These are phyloP conservation scores for Fusarium nurragi DNA, from an alignment of 2,329 filamentous ascomycete species.

Conservation along the genomic window DNA sequence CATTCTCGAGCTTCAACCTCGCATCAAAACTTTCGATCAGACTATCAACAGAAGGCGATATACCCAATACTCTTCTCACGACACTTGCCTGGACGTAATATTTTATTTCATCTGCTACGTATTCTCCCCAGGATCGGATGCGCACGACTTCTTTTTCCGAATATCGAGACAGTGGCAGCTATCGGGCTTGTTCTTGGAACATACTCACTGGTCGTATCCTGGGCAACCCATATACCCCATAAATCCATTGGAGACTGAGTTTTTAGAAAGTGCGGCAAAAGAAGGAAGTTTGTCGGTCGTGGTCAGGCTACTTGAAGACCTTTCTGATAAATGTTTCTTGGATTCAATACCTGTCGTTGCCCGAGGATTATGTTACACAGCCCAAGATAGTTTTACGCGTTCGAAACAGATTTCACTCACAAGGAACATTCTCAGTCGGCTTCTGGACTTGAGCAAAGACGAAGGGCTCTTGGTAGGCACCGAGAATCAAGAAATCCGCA, in stretches of 20 bases:
- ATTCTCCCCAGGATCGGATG: rapidly evolving
- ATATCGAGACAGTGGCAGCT: background rate
- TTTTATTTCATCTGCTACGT: background rate
- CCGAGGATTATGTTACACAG: background rate
- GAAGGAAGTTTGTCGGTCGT: background rate
- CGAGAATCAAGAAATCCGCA: no score
- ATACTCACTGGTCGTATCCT: rapidly evolving
- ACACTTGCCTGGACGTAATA: background rate
- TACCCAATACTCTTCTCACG: background rate
- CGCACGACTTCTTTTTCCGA: background rate
- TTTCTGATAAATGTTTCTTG: background rate
- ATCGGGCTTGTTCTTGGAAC: background rate
- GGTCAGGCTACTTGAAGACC: rapidly evolving
- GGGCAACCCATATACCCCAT: rapidly evolving
- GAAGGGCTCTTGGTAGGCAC: rapidly evolving
- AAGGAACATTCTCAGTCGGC: no score
- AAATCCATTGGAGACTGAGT: background rate
- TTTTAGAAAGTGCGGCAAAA: background rate
- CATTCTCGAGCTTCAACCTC: background rate
- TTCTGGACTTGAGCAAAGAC: no score
- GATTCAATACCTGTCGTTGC: background rate
- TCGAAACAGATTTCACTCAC: background rate
- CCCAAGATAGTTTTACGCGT: no score
- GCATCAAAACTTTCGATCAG: background rate
- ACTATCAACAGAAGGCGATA: background rate